phyloP scores from a whole-genome alignment of 805 yeast genomes.

The Yarrowia divulgata region DNA sequence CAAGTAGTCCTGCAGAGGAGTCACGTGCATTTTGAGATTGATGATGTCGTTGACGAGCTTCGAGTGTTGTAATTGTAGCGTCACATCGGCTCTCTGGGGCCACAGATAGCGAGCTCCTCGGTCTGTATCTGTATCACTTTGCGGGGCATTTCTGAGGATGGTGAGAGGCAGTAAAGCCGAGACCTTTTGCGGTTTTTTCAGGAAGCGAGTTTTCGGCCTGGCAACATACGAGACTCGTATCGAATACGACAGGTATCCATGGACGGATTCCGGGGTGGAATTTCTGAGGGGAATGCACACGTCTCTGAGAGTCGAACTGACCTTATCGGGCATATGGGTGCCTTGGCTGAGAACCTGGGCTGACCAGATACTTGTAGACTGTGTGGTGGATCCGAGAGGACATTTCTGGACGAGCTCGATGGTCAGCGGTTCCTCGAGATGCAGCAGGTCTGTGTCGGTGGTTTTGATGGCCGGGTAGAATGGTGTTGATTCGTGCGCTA shows the following conservation, averaged over 20 bases:
- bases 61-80: conserved; percentile 18
- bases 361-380: conserved; percentile 6
- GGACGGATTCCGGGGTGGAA: conserved; percentile 24
- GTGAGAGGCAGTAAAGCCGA: conserved; percentile 20
- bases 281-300: conserved; percentile 8
- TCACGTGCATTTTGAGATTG: conserved; percentile 18
- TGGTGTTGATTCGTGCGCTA: conserved; percentile 3
- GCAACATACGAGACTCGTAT: conserved; percentile 9
- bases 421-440: conserved; percentile 4
- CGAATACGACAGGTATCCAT: conserved; percentile 18
- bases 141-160: conserved; percentile 13
- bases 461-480: conserved; percentile 32
- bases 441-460: conserved; percentile 21
- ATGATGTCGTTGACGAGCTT: conserved; percentile 32
- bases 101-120: conserved; percentile 14
- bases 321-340: conserved; percentile 15
- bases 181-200: neutral
- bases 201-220: neutral
- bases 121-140: conserved; percentile 10
- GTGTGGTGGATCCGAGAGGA: conserved; percentile 9
- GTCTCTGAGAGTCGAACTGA: conserved; percentile 3
- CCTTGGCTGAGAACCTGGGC: neutral
- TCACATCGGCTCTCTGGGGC: conserved; percentile 23
- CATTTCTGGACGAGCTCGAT: conserved; percentile 22
- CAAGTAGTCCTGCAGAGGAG: conserved; percentile 6